Conservation (phyloP, 192 early-diverging fungal genomes). For the Coemansia sp. region DNA sequence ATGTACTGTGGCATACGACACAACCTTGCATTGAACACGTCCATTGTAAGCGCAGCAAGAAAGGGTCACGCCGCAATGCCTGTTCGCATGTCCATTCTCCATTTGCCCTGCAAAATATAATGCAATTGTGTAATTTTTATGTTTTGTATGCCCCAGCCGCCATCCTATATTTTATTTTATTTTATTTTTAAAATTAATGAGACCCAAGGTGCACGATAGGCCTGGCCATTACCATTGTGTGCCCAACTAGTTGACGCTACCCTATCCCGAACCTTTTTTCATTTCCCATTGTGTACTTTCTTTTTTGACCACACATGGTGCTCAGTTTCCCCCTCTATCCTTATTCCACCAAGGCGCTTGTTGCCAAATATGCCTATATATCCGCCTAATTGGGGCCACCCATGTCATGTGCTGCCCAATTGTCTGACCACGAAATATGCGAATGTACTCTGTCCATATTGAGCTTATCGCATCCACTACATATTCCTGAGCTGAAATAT, state of each 20-base stretch:
- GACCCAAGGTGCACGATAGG: conserved; percentile 1
- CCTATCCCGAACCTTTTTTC: conserved; percentile 5
- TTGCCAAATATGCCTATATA: background rate
- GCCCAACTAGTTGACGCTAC: background rate
- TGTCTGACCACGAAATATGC: background rate
- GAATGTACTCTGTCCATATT: background rate
- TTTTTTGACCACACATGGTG: background rate
- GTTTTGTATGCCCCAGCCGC: background rate
- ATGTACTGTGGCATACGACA: conserved; percentile 20
- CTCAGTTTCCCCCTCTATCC: background rate
- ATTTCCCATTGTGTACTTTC: background rate
- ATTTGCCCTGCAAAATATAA: conserved; percentile 11
- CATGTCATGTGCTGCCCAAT: background rate
- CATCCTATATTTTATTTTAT: background rate
- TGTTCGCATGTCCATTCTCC: background rate
- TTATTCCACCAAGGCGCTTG: background rate
- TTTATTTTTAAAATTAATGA: background rate
- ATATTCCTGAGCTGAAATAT: background rate
- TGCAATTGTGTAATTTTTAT: conserved; percentile 9
- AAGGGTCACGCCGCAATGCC: conserved; percentile 5
- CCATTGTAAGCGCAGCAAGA: conserved; percentile 8
- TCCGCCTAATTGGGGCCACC: conserved; percentile 1
- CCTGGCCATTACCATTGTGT: conserved; percentile 1
- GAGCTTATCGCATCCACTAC: background rate
- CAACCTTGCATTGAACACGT: conserved; percentile 14